Evolutionary conservation across 2,329 filamentous ascomycete genomes (phyloP).

Genomic region (Pseudopithomyces chartarum): DNA sequence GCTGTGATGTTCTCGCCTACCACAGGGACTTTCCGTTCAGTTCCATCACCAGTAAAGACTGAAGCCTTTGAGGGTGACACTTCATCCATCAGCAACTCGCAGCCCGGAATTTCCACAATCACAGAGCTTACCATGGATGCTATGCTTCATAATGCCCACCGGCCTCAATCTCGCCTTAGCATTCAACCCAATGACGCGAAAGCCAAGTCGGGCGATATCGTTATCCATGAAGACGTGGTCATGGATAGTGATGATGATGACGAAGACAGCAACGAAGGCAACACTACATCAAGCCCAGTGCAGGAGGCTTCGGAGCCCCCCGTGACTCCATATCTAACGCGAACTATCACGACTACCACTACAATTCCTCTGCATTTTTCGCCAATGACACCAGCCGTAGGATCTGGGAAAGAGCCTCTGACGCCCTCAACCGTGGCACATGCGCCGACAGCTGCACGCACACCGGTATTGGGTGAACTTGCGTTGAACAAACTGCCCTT

Average conservation of each 20-base stretch:
- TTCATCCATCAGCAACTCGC: conserved; percentile 22
- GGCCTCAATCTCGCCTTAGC: conserved; percentile 9
- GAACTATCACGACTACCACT: conserved; percentile 54
- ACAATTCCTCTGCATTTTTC: conserved; percentile 55
- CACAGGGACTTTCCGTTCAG: conserved; percentile 44
- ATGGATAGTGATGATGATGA: conserved; percentile 40
- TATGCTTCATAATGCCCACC: conserved; percentile 27
- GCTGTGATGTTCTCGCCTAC: conserved; percentile 42
- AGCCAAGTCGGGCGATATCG: conserved; percentile 22
- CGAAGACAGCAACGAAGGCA: conserved; percentile 33
- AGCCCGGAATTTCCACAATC: conserved; percentile 17
- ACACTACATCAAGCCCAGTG: conserved; percentile 26
- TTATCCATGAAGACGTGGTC: conserved; percentile 40
- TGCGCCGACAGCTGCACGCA: conserved; percentile 32
- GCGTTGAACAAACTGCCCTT: conserved; percentile 44
- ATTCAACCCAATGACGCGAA: conserved; percentile 13
- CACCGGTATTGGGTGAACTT: conserved; percentile 39
- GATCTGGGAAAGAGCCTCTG: conserved; percentile 30
- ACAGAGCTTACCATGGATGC: conserved; percentile 24
- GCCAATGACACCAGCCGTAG: conserved; percentile 41
- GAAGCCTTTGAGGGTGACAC: conserved; percentile 11
- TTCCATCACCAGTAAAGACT: conserved; percentile 37
- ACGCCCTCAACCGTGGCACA: conserved; percentile 45
- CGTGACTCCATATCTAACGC: conserved; percentile 41
- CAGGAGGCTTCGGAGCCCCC: conserved; percentile 33